These are phyloP conservation scores for Magnolia kwangsiensis DNA, from an alignment of 164 flowering plant species.

Conservation along the genomic window DNA sequence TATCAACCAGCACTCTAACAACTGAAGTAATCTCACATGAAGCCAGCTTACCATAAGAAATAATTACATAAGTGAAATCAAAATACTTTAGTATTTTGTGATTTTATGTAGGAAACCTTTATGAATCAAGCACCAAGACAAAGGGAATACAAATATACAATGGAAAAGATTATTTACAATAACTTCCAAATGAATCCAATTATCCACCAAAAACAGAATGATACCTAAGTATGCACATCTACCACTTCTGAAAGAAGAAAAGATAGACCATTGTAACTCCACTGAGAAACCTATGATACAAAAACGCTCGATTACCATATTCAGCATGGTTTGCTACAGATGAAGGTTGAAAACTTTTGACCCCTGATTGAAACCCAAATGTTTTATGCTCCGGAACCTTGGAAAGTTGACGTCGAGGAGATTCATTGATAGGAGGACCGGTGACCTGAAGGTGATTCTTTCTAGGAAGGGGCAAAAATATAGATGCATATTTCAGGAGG, in stretches of 20 bases:
- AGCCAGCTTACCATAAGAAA: no score
- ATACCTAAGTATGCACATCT: neutral
- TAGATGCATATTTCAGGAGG: conserved; percentile 49
- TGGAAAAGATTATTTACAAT: neutral
- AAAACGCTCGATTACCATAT: conserved; percentile 23
- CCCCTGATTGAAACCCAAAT: conserved; percentile 1
- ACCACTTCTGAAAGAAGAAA: neutral
- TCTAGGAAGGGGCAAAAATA: conserved; percentile 56
- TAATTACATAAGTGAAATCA: neutral
- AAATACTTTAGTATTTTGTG: neutral
- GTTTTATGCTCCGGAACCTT: conserved; percentile 16
- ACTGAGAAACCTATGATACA: neutral
- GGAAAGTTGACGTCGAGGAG: conserved; percentile 13
- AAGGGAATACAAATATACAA: neutral
- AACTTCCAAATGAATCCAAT: neutral
- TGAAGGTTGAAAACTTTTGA: conserved; percentile 10
- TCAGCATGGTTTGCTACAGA: neutral
- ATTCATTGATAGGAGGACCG: conserved; percentile 47
- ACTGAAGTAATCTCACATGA: no score
- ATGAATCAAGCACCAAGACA: no score
- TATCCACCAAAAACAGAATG: neutral
- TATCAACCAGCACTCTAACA: no score
- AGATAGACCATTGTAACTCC: neutral
- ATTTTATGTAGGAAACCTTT: neutral
- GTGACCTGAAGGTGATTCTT: conserved; percentile 55